Evolutionary conservation across 805 yeast species (phyloP).

Genomic region (Martiniozyma abietophila): DNA sequence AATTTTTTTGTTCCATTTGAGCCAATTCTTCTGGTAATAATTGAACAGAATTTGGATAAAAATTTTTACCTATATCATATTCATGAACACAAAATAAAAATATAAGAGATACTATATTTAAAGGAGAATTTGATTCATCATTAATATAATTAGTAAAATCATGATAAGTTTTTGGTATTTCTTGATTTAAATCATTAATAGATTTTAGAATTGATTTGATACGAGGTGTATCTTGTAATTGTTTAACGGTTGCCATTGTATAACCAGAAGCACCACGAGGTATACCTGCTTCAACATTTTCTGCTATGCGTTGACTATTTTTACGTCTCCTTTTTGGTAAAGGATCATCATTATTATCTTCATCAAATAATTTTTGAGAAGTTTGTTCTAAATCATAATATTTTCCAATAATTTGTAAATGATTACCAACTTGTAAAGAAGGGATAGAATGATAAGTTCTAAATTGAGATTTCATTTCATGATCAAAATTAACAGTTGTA

Average conservation of each 20-base stretch:
- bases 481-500: conserved; percentile 89
- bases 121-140: conserved; percentile 11
- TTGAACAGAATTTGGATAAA: conserved; percentile 16
- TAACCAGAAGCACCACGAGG: conserved; percentile 15
- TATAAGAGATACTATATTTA: conserved; percentile 66
- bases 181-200: conserved; percentile 60
- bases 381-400: conserved; percentile 18
- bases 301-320: not conserved
- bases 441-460: conserved; percentile 94
- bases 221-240: conserved; percentile 90
- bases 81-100: conserved; percentile 64
- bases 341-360: conserved; percentile 8
- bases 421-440: conserved; percentile 64
- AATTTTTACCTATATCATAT: conserved; percentile 23
- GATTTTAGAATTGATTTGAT: conserved; percentile 84
- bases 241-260: conserved; percentile 47
- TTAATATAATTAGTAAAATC: conserved; percentile 30
- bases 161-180: conserved; percentile 36
- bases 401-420: conserved; percentile 22
- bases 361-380: conserved; percentile 13
- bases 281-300: too few species aligned
- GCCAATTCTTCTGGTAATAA: conserved; percentile 7
- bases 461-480: conserved; percentile 89
- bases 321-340: not conserved
- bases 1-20: conserved; percentile 6